These are phyloP conservation scores for Fusarium nodosum DNA, from an alignment of 2,329 filamentous ascomycete species.

Conservation along the genomic window DNA sequence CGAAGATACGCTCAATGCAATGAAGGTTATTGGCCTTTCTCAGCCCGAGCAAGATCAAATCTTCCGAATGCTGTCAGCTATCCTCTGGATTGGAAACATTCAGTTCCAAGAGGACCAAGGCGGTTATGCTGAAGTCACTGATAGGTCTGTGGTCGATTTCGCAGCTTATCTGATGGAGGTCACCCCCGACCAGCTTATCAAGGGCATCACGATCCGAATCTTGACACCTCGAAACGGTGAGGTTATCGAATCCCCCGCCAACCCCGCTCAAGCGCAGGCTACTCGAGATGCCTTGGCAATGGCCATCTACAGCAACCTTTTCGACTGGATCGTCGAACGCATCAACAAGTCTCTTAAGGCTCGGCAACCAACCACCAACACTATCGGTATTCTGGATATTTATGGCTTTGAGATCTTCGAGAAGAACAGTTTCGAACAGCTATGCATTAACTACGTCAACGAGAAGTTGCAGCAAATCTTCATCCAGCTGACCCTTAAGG, in stretches of 20 bases:
- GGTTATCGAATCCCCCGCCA: constrained; percentile 81
- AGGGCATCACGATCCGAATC: constrained; percentile 90
- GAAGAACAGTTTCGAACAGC: constrained; percentile 98
- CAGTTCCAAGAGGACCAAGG: constrained; percentile 90
- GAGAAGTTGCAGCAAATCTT: constrained; percentile 99
- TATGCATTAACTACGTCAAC: constrained; percentile 99
- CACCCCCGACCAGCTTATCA: constrained; percentile 81
- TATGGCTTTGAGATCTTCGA: constrained; percentile 99
- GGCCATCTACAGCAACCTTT: constrained; percentile 97
- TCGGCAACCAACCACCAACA: constrained; percentile 80
- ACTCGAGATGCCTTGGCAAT: constrained; percentile 93
- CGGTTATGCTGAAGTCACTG: constrained; percentile 87
- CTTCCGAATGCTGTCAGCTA: constrained; percentile 91
- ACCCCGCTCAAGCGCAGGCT: constrained; percentile 85
- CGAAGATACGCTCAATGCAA: constrained; percentile 90
- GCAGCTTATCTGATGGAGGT: constrained; percentile 94
- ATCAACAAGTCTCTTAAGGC: constrained; percentile 91
- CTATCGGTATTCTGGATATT: constrained; percentile 97
- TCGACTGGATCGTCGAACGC: constrained; percentile 97
- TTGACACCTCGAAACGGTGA: constrained; percentile 77
- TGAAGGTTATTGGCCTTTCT: constrained; percentile 91
- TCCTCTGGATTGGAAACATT: constrained; percentile 96
- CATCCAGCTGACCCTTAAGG: constrained; percentile 95
- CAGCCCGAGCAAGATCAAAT: constrained; percentile 95
- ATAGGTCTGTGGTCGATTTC: constrained; percentile 94